phyloP scores from a whole-genome alignment of 2,329 filamentous ascomycete genomes.

The Decorospora gaudefroyi region DNA sequence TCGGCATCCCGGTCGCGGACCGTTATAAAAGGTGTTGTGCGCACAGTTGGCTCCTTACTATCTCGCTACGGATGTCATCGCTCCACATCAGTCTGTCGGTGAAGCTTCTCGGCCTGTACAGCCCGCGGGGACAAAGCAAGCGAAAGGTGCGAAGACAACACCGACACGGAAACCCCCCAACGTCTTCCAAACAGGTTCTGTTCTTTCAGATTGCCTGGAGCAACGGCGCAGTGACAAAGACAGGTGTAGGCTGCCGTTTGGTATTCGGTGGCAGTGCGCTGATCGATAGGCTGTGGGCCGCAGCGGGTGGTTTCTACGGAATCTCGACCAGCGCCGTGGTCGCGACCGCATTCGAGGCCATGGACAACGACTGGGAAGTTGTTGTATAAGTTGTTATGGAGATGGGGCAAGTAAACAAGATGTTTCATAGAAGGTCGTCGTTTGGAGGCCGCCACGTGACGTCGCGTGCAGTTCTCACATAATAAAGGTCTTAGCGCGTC shows the following conservation, averaged over 20 bases:
- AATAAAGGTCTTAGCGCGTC: constrained; percentile 7
- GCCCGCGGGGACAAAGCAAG: constrained; percentile 37
- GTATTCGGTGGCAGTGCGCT: constrained; percentile 30
- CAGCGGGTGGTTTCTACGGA: constrained; percentile 21
- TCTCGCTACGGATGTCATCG: constrained; percentile 35
- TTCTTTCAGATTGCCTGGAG: constrained; percentile 19
- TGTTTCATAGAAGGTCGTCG: constrained; percentile 19
- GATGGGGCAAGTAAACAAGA: constrained; percentile 20
- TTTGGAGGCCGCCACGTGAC: constrained; percentile 20
- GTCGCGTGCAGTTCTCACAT: constrained; percentile 9
- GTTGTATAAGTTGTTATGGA: constrained; percentile 20
- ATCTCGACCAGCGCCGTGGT: constrained; percentile 21
- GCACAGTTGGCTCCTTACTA: constrained; percentile 24
- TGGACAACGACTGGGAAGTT: constrained; percentile 15
- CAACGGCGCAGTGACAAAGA: constrained; percentile 16
- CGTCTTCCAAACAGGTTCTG: constrained; percentile 12
- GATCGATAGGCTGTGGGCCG: constrained; percentile 37
- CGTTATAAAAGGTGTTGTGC: constrained; percentile 22
- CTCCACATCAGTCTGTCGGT: constrained; percentile 37
- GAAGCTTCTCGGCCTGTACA: constrained; percentile 34
- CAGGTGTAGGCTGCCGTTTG: constrained; percentile 33
- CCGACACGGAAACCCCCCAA: constrained; percentile 11
- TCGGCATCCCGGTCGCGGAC: constrained; percentile 27
- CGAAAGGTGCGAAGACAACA: constrained; percentile 22
- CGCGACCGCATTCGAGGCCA: constrained; percentile 23